Evolutionary conservation across 345 rosid genomes (phyloP), one percentile per base, ranked within the genome.

Genomic region (Cochlearia excelsa): DNA sequence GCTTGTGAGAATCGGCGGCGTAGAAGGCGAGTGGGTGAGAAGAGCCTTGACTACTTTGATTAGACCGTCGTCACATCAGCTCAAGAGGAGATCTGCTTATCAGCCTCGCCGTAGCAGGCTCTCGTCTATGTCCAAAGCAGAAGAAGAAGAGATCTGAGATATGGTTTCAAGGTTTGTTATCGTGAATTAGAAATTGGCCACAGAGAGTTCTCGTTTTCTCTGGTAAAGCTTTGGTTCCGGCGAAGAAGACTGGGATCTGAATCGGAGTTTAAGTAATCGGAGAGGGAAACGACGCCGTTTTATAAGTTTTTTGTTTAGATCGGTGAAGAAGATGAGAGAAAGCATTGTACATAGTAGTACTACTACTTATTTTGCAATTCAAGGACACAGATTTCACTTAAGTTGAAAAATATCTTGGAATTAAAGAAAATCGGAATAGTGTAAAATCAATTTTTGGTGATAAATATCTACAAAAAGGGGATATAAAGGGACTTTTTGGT

Each of bases 1-100:
- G 9, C 65, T 90, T 3, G 97, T 90, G 52, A 78, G 97, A 38
- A 90, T 90, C 3, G 96, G 97, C n/a, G 87, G 94, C 4, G 97
- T 90, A 0, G 97, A 91, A 71, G 98, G 98, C 4, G 98, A 91
- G 54, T 84, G 84, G 84, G 83, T 91, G 62, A 82, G 74, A 51
- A 81, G 98, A 78, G 88, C 96, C 11, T 70, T 91, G 60, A 78
- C 96, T 4, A 91, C 93, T 5, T 66, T 91, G 82, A 91, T 91
- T 28, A 69, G 96, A 0, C 98, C 98, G 0, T 91, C 95, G 0
- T 87, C 96, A 2, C 98, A 87, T 55, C 98, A 91, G 46, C 89
- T 83, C 52, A 74, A 54, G 77, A 66, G 98, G 11, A 67, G 85
- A n/a, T 74, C 67, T 1, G 81, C 77, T 0, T 91, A 81, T 78